A percentile compares a stretch with the other conserved stretches of the same genome.
phyloP scores from a whole-genome alignment of 2,329 filamentous ascomycete species.

The Coniochaeta prunicola region DNA sequence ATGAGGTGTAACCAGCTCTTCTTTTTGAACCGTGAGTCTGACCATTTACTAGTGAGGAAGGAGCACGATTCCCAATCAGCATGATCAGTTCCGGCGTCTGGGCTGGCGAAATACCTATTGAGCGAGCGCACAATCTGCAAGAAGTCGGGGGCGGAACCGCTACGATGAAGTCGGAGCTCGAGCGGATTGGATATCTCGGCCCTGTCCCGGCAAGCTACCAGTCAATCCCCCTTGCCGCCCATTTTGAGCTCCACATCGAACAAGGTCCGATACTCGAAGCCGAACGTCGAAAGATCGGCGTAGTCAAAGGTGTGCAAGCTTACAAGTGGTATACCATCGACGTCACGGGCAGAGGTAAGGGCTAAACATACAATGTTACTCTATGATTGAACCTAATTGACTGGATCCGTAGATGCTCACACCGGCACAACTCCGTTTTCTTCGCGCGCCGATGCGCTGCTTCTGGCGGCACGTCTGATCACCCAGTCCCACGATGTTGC shows the following conservation, averaged over 20 bases:
- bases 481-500: conserved; percentile 17
- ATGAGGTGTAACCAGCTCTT: not conserved
- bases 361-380: not conserved
- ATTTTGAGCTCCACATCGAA: conserved; percentile 82
- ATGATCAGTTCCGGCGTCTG: conserved; percentile 73
- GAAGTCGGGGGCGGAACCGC: conserved; percentile 56
- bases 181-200: conserved; percentile 66
- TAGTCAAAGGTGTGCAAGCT: conserved; percentile 67
- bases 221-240: conserved; percentile 58
- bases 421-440: conserved; percentile 62
- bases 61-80: conserved; percentile 68
- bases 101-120: conserved; percentile 57
- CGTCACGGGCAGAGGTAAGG: conserved; percentile 44
- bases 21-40: not conserved
- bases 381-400: not conserved
- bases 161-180: conserved; percentile 61
- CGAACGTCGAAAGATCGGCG: conserved; percentile 55
- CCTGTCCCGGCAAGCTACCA: conserved; percentile 21
- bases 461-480: conserved; percentile 26
- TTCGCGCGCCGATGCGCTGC: conserved; percentile 22
- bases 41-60: conserved; percentile 56
- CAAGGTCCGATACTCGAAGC: conserved; percentile 71
- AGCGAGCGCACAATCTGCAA: conserved; percentile 50
- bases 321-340: conserved; percentile 68
- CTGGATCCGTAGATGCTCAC: conserved; percentile 48